Evolutionary conservation across 345 rosid genomes (phyloP), one percentile per base, ranked within the genome.

Genomic region (Linum lewisii): DNA sequence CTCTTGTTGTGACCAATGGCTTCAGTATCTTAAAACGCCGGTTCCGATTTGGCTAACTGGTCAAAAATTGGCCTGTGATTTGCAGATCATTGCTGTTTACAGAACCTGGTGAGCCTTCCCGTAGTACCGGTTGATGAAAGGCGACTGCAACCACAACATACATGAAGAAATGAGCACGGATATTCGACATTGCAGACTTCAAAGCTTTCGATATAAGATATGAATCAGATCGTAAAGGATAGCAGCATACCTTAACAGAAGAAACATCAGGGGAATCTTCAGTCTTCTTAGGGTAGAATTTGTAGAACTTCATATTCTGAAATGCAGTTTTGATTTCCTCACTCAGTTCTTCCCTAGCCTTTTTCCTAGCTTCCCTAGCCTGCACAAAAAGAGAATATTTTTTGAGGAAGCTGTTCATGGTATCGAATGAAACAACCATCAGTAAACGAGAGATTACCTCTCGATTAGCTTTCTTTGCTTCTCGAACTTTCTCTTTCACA

Each of bases 291-390:
- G 99, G 99, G 75, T 94, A 94, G 69, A 94, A 94, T 70, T 94
- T 94, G 87, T 90, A 87, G 72, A 94, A 85, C 73, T 68, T 94
- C 84, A 84, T 87, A 51, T 60, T 74, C 61, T 94, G 73, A 56
- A 77, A 82, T 19, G 88, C 95, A 7, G 68, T 59, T 70, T 67
- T 87, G 6, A 80, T 77, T 22, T 85, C 97, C 71, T 76, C 95
- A 15, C 82, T 94, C 96, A 94, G 80, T 66, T 84, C 95, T 69
- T 81, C 90, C 54, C 81, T 67, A 22, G 90, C 86, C 58, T 73
- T 94, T 75, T 57, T 85, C 60, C 97, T 81, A 49, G 97, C 88
- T 59, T 90, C 95, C 76, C 72, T 94, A 24, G 93, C 99, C 98
- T 91, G 58, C 60, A 63, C 15, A 54, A 36, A 64, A 63, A 21